Evolutionary conservation across 1,284 basidiomycete species (phyloP).

Genomic region (Fomitopsis schrenkii): DNA sequence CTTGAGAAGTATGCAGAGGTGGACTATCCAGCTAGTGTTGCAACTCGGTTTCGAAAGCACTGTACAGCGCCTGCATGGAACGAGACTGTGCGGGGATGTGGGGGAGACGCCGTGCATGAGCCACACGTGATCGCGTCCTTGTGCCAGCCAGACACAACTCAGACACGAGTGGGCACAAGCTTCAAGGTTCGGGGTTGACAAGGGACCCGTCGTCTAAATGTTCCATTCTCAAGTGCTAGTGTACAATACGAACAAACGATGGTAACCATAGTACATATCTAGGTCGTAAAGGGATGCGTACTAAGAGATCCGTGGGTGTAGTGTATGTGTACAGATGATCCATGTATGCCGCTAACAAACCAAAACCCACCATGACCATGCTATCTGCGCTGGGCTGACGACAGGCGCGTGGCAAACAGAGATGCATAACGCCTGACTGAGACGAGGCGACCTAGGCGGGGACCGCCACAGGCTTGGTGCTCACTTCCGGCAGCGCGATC

Average conservation of each 20-base stretch:
- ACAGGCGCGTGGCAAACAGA: background rate
- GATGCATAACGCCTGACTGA: background rate
- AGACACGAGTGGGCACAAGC: too few species aligned
- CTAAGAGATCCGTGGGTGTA: background rate
- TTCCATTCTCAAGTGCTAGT: background rate
- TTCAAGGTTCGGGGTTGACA: too few species aligned
- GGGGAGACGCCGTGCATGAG: too few species aligned
- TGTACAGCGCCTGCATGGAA: too few species aligned
- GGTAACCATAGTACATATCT: background rate
- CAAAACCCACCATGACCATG: background rate
- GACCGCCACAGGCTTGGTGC: background rate
- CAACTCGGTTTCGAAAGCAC: too few species aligned
- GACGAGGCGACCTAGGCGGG: background rate
- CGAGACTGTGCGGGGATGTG: too few species aligned
- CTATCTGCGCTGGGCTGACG: background rate
- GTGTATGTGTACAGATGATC: background rate
- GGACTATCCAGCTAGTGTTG: background rate
- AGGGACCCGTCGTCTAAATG: too few species aligned
- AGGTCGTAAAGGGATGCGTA: background rate
- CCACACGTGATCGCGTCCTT: too few species aligned
- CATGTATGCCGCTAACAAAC: background rate
- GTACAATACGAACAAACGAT: background rate
- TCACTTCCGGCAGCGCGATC: background rate
- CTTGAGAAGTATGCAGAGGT: background rate
- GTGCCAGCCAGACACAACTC: too few species aligned